phyloP scores from a whole-genome alignment of 352 stramenopile genomes.

The Globisporangium nunn region DNA sequence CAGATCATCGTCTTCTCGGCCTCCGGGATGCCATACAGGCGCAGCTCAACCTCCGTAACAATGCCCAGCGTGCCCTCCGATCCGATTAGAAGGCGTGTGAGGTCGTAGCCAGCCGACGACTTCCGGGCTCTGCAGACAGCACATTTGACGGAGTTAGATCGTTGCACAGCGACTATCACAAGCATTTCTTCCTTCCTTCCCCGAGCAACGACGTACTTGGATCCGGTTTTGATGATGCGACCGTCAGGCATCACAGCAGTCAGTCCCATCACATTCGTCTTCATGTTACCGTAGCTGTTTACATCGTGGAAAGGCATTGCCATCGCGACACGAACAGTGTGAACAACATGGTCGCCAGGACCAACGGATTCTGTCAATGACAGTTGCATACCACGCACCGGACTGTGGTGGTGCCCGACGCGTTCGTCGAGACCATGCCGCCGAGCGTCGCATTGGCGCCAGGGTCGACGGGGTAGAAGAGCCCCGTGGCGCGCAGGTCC shows the following conservation, averaged over 20 bases:
- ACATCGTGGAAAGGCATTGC: background rate
- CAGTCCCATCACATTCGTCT: constrained; percentile 92
- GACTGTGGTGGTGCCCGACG: constrained; percentile 87
- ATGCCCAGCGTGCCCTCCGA: constrained; percentile 94
- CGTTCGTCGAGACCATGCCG: constrained; percentile 93
- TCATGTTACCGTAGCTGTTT: constrained; percentile 93
- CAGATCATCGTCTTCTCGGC: constrained; percentile 90
- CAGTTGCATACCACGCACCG: constrained; percentile 17
- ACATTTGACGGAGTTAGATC: background rate
- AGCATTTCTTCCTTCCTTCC: background rate
- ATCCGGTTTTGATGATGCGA: constrained; percentile 86
- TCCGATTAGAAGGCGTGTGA: constrained; percentile 92
- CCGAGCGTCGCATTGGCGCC: constrained; percentile 94
- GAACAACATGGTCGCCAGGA: background rate
- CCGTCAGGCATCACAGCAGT: constrained; percentile 90
- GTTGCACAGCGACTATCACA: background rate
- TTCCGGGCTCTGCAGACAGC: constrained; percentile 79
- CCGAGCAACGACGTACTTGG: constrained; percentile 33
- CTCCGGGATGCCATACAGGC: constrained; percentile 90
- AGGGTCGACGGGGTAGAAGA: constrained; percentile 97
- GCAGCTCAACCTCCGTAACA: constrained; percentile 93
- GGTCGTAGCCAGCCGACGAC: constrained; percentile 95
- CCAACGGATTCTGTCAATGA: background rate
- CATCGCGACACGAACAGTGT: background rate
- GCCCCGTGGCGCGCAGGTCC: constrained; percentile 75